Percentiles rank a stretch among this genome's conserved stretches.
phyloP scores from a whole-genome alignment of 345 rosid genomes.

The Brassica juncea region DNA sequence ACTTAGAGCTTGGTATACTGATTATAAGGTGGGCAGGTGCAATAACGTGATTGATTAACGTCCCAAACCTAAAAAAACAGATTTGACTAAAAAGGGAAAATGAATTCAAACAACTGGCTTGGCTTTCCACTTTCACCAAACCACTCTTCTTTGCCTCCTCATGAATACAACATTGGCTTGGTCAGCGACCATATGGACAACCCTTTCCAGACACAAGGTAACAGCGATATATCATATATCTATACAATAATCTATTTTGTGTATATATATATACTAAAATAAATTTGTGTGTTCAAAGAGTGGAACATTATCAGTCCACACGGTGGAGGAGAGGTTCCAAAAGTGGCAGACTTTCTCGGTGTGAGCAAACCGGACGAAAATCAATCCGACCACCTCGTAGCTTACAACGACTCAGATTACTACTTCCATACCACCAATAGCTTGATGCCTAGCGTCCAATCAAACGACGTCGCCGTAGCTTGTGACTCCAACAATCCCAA shows the following conservation, averaged over 20 bases:
- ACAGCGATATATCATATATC: not conserved
- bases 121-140: slow-evolving; percentile 93
- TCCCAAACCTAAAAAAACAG: slow-evolving; percentile 16
- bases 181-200: slow-evolving; percentile 71
- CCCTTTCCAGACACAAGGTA: slow-evolving; percentile 92
- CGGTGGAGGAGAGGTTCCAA: slow-evolving; percentile 71
- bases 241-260: not conserved
- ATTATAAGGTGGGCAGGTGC: slow-evolving; percentile 22
- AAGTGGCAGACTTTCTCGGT: slow-evolving; percentile 94
- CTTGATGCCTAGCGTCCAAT: slow-evolving; percentile 55
- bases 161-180: slow-evolving; percentile 80
- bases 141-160: slow-evolving; percentile 67
- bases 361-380: slow-evolving; percentile 83
- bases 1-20: slow-evolving; percentile 25
- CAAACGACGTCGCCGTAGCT: slow-evolving; percentile 37
- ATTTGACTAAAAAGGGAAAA: slow-evolving; percentile 33
- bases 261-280: not conserved
- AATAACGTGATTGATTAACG: slow-evolving; percentile 10
- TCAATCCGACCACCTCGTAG: slow-evolving; percentile 58
- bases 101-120: slow-evolving; percentile 99
- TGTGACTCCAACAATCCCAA: slow-evolving; percentile 36
- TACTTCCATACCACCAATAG: slow-evolving; percentile 52
- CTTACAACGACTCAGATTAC: slow-evolving; percentile 63
- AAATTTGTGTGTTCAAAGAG: slow-evolving; percentile 44
- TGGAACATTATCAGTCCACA: slow-evolving; percentile 77